Base-by-base conservation (phyloP, 495 filamentous ascomycete species). In the Tuber microsphaerosporum region DNA sequence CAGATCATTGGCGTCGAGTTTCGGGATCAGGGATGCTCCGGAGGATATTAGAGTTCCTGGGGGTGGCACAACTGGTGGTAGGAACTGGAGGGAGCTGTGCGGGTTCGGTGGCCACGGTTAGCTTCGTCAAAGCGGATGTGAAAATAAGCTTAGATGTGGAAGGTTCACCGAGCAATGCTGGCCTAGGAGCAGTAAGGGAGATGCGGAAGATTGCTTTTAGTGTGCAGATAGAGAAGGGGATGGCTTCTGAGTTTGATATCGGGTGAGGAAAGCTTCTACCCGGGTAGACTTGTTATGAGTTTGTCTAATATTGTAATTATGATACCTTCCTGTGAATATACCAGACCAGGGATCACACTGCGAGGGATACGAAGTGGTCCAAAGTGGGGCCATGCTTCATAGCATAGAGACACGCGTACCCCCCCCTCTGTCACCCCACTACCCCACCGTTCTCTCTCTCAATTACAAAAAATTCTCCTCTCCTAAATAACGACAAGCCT, bases 1-100 rank as follows among this genome's bases (percentile, higher is more conserved):
- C 9, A 94, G 95, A 2, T 95, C 98, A 87, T 85, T 95, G 77
- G 94, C 94, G 0, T 97, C 98, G 86, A 90, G 90, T 56, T 98
- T 97, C 83, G 94, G 88, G 5, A 84, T 99, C 80, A 88, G 95
- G 71, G 95, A 98, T 81, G 89, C 90, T 61, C 95, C 95, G 0
- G 92, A 92, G 2, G 91, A 91, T 61, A 95, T 99, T 82, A 91
- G 91, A 77, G 90, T 92, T 16, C 90, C 90, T 19, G 76, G 72
- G 6, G 80, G 73, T 34, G 79, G 81, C 19, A 7, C 45, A 6
- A 83, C 84, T 12, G 81, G 78, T 34, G 83, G 81, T n/a, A 83
- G 77, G 76, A 85, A 83, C 76, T 46, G 56, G 34, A 37, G 79
- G 80, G 70, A 61, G n/a, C 17, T 56, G 12, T 19, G 48, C 8